Conservation (phyloP, 768 basidiomycete species). For the Mycena maculata region DNA sequence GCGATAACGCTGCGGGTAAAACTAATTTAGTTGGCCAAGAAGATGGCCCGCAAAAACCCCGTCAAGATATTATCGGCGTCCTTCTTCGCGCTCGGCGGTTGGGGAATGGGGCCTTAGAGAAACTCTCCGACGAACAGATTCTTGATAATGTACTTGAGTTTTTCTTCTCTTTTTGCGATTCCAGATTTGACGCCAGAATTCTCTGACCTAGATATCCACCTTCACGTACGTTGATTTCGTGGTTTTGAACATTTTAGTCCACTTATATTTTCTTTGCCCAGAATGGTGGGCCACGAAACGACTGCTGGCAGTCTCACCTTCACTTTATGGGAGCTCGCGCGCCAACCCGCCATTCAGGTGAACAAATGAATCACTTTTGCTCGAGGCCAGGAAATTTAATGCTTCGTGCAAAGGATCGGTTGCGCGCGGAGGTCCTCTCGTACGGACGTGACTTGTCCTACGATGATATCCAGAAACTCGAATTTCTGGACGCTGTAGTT, state of each 20-base stretch:
- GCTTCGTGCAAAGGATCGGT: slow-evolving; percentile 38
- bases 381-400: background rate
- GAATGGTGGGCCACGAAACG: slow-evolving; percentile 58
- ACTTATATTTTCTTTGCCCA: slow-evolving; percentile 20
- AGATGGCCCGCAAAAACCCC: background rate
- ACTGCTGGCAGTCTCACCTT: slow-evolving; percentile 50
- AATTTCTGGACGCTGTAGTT: slow-evolving; percentile 55
- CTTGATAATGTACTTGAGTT: slow-evolving; percentile 40
- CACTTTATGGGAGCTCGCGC: slow-evolving; percentile 53
- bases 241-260: background rate
- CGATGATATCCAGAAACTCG: slow-evolving; percentile 51
- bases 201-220: slow-evolving; percentile 30
- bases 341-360: slow-evolving; percentile 48
- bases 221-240: slow-evolving; percentile 29
- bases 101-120: slow-evolving; percentile 11
- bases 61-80: slow-evolving; percentile 41
- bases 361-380: background rate
- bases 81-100: slow-evolving; percentile 33
- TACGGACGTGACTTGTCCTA: slow-evolving; percentile 47
- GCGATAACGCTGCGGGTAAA: slow-evolving; percentile 15
- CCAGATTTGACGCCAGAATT: background rate
- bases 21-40: background rate
- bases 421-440: slow-evolving; percentile 52
- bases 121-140: slow-evolving; percentile 38
- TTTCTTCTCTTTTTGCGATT: background rate